phyloP scores from a whole-genome alignment of 1,139 yeast genomes.

The Pneumocystis sp. region DNA sequence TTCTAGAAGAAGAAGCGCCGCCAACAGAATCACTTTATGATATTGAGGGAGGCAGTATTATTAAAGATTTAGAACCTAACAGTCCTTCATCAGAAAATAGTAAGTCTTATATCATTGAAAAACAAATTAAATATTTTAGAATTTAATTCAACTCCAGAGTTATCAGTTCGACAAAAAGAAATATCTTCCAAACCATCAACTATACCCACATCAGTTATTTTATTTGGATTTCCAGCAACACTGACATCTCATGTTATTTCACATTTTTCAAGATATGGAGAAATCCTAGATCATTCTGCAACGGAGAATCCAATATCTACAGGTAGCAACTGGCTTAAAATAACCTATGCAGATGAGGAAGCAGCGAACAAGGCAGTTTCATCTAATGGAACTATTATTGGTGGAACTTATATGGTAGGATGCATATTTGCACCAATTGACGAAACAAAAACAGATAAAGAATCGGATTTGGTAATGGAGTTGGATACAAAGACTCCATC shows the following conservation, averaged over 20 bases:
- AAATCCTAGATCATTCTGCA: conserved; percentile 58
- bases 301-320: conserved; percentile 9
- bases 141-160: not conserved
- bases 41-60: conserved; percentile 6
- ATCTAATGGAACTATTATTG: conserved; percentile 62
- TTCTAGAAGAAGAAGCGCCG: conserved; percentile 11
- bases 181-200: not conserved
- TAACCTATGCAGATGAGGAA: conserved; percentile 62
- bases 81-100: not conserved
- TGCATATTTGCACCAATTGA: conserved; percentile 31
- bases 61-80: not conserved
- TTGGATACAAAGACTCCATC: not conserved
- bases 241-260: conserved; percentile 51
- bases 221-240: conserved; percentile 78
- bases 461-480: not conserved
- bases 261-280: conserved; percentile 70
- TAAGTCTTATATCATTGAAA: not conserved
- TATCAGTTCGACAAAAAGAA: not conserved
- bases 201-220: conserved; percentile 44
- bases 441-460: not conserved
- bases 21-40: conserved; percentile 13
- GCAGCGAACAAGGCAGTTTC: conserved; percentile 72
- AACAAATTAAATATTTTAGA: not conserved
- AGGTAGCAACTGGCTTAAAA: conserved; percentile 56
- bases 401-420: conserved; percentile 53